A percentile compares a stretch with the other conserved stretches of the same genome.
Evolutionary conservation across 768 basidiomycete genomes (phyloP).

Genomic region (Boletus vinaceobasis): DNA sequence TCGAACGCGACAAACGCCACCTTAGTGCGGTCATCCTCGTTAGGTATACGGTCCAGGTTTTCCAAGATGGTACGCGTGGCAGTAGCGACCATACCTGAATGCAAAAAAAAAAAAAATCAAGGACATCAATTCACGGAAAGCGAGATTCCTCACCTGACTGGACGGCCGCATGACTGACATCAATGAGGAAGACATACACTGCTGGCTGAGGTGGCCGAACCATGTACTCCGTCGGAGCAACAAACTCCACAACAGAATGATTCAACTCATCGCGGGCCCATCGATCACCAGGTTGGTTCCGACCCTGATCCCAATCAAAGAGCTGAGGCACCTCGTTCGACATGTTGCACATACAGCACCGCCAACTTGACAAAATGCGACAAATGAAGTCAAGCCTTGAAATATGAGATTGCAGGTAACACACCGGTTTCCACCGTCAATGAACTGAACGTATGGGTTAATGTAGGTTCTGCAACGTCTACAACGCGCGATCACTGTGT

Average conservation of each 20-base stretch:
- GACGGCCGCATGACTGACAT: conserved; percentile 89
- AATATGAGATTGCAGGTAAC: conserved; percentile 16
- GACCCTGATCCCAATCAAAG: conserved; percentile 96
- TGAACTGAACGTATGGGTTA: conserved; percentile 96
- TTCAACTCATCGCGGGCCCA: conserved; percentile 95
- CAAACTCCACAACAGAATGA: conserved; percentile 90
- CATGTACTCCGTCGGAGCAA: conserved; percentile 99
- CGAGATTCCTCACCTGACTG: conserved; percentile 66
- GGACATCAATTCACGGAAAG: neutral
- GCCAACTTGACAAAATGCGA: conserved; percentile 58
- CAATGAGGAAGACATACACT: conserved; percentile 95
- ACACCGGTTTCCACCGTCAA: conserved; percentile 92
- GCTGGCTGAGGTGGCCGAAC: conserved; percentile 97
- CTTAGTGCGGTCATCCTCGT: conserved; percentile 91
- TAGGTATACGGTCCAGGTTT: conserved; percentile 91
- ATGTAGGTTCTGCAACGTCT: conserved; percentile 95
- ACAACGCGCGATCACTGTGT: conserved; percentile 95
- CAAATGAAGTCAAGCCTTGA: conserved; percentile 1
- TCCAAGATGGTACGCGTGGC: conserved; percentile 96
- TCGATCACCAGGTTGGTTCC: conserved; percentile 91
- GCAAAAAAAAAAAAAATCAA: neutral
- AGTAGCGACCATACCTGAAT: conserved; percentile 92
- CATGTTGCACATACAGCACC: conserved; percentile 98
- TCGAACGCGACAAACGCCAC: conserved; percentile 92
- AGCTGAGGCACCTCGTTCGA: conserved; percentile 97